Evolutionary conservation across 371 early-diverging fungal species (phyloP).

Genomic region (Sanchytrium tribonematis): DNA sequence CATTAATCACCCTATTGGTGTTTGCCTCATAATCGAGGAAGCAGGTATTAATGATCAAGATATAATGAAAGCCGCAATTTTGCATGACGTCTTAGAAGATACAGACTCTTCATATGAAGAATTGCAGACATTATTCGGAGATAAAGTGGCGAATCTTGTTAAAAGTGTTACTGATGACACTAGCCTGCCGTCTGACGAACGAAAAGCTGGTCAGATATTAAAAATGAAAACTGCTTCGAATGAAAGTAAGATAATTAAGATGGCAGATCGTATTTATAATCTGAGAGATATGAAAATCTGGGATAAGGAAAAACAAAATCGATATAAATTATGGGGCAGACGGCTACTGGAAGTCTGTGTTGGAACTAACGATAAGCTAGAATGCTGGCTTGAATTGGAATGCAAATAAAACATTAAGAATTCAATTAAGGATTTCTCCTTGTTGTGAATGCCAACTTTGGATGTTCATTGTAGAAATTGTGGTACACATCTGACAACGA

Average conservation of each 20-base stretch:
- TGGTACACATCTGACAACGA: neutral
- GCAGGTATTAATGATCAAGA: neutral
- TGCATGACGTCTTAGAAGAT: conserved; percentile 1
- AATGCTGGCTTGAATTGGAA: no score
- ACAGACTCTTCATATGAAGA: neutral
- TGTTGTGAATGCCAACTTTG: no score
- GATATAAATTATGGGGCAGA: no score
- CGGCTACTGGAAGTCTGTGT: no score
- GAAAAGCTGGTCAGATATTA: neutral
- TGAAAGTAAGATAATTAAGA: conserved; percentile 22
- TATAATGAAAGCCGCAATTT: neutral
- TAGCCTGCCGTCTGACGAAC: neutral
- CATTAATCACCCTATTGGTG: conserved; percentile 2
- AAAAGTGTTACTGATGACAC: neutral
- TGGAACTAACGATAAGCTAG: no score
- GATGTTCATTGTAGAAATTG: neutral
- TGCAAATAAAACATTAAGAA: no score
- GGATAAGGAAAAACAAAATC: no score
- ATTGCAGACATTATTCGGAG: neutral
- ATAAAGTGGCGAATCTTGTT: neutral
- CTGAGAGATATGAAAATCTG: conserved; percentile 19
- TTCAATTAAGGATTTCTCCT: no score
- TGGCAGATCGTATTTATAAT: conserved; percentile 27
- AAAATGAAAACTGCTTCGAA: neutral
- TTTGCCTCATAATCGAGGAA: neutral